Percentiles rank a stretch among this genome's conserved stretches.
These are phyloP conservation scores for Yamadazyma kanchanaburiensis DNA, from an alignment of 1,139 yeast genomes.

Conservation along the genomic window DNA sequence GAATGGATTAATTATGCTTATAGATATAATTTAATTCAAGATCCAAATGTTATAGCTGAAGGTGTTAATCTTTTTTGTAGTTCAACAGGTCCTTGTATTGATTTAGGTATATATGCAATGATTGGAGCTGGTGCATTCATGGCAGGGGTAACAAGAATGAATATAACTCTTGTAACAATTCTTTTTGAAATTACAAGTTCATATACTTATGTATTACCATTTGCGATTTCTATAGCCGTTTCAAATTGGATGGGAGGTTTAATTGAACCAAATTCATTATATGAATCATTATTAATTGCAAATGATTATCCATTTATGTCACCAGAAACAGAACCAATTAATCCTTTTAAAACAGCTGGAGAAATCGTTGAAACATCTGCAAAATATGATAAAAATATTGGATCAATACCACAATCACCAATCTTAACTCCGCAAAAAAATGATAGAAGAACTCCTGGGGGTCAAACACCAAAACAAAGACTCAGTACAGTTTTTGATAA, in stretches of 20 bases:
- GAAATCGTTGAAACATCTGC: constrained; percentile 34
- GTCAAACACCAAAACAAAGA: not conserved
- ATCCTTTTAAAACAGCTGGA: constrained; percentile 30
- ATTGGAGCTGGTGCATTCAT: constrained; percentile 66
- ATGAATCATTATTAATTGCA: constrained; percentile 46
- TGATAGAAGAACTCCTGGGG: constrained; percentile 1
- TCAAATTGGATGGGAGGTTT: constrained; percentile 59
- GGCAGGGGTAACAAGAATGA: constrained; percentile 70
- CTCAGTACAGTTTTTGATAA: constrained; percentile 1
- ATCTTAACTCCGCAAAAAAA: not conserved
- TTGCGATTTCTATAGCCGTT: constrained; percentile 54
- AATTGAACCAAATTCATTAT: constrained; percentile 51
- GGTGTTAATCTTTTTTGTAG: constrained; percentile 18
- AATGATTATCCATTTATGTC: constrained; percentile 57
- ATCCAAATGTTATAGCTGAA: constrained; percentile 12
- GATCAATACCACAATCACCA: constrained; percentile 1
- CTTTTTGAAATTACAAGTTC: constrained; percentile 61
- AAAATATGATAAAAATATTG: constrained; percentile 1
- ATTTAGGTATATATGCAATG: constrained; percentile 63
- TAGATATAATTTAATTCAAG: constrained; percentile 13
- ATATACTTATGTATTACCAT: constrained; percentile 58
- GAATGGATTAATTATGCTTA: constrained; percentile 33
- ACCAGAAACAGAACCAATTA: constrained; percentile 36
- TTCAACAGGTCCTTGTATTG: constrained; percentile 28
- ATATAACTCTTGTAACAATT: constrained; percentile 57